Evolutionary conservation across 2,329 filamentous ascomycete genomes (phyloP).

Genomic region (Monosporascus sp.): DNA sequence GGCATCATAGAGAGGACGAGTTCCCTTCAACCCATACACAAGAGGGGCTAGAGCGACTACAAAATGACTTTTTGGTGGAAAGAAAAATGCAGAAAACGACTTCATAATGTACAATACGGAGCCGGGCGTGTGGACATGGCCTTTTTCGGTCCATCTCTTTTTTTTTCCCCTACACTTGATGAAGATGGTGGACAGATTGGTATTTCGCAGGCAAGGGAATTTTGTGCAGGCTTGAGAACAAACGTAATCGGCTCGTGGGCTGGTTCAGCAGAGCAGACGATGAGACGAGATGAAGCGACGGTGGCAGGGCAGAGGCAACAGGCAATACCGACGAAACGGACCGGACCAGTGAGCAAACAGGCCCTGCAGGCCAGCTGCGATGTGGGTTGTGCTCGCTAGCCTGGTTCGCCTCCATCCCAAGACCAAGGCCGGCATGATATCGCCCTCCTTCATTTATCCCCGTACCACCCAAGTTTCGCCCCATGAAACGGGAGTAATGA

Average conservation of each 20-base stretch:
- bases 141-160: background rate
- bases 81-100: background rate
- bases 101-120: background rate
- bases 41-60: too few species aligned
- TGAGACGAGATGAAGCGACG: background rate
- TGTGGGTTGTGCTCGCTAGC: too few species aligned
- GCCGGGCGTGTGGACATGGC: background rate
- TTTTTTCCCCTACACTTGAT: background rate
- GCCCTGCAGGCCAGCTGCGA: too few species aligned
- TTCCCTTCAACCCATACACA: too few species aligned
- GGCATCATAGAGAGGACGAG: slow-evolving; percentile 12
- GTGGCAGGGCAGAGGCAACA: background rate
- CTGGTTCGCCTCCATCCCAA: too few species aligned
- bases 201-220: background rate
- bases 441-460: too few species aligned
- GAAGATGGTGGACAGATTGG: background rate
- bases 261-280: background rate
- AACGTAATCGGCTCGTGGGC: too few species aligned
- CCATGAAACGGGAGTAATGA: too few species aligned
- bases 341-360: background rate
- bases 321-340: background rate
- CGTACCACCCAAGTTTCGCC: too few species aligned
- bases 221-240: too few species aligned
- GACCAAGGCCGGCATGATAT: too few species aligned
- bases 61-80: too few species aligned